These are phyloP conservation scores for Blastocystis sp. DNA, from an alignment of 352 stramenopile species.

Conservation along the genomic window DNA sequence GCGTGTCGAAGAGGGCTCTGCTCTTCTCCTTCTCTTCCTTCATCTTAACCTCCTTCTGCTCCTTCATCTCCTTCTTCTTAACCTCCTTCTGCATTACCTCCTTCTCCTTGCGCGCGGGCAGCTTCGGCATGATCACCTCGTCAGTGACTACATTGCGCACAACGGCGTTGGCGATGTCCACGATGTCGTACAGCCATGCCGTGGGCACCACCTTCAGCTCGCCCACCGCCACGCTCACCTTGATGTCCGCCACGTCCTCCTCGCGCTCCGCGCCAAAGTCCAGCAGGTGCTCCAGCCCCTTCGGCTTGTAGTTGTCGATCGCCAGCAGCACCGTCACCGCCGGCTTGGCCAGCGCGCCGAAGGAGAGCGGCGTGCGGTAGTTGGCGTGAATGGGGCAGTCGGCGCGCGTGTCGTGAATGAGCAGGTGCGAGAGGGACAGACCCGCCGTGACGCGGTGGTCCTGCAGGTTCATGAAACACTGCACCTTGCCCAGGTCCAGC, in stretches of 20 bases:
- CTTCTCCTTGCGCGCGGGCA: background rate
- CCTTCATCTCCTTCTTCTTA: background rate
- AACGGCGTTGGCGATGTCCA: conserved; percentile 30
- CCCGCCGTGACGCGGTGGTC: background rate
- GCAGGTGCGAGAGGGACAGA: conserved; percentile 33
- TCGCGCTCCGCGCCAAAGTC: background rate
- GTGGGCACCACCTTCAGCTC: conserved; percentile 46
- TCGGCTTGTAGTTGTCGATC: background rate
- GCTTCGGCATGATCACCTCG: background rate
- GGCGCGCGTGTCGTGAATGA: conserved; percentile 8
- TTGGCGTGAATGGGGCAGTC: conserved; percentile 17
- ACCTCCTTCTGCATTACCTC: background rate
- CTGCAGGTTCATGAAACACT: conserved; percentile 39
- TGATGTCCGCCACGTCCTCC: background rate
- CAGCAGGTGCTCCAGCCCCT: background rate
- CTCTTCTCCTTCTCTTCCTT: background rate
- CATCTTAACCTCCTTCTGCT: background rate
- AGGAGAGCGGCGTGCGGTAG: conserved; percentile 37
- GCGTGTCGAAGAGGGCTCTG: background rate
- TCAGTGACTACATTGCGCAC: conserved; percentile 9
- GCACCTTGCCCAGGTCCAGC: conserved; percentile 31
- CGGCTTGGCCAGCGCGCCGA: conserved; percentile 21
- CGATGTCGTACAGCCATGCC: conserved; percentile 55
- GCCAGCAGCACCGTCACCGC: conserved; percentile 27
- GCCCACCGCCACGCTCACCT: conserved; percentile 27